Evolutionary conservation across 1,284 basidiomycete species (phyloP).

Genomic region (Austroboletus novae-zelandiae): DNA sequence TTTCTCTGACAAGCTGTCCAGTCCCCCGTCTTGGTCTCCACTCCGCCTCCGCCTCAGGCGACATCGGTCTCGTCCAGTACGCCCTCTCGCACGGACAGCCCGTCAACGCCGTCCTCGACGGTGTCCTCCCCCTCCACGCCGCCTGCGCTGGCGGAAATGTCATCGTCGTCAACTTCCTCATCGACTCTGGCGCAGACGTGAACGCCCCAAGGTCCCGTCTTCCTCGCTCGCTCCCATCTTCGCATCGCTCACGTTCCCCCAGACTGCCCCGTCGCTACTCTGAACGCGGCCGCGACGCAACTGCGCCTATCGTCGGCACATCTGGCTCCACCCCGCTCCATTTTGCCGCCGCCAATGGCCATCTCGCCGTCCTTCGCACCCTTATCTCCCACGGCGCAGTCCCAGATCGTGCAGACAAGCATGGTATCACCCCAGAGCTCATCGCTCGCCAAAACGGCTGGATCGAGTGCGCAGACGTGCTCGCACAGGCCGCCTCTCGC

Average conservation of each 20-base stretch:
- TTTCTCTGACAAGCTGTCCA: conserved; percentile 27
- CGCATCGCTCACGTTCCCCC: conserved; percentile 8
- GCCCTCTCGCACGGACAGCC: conserved; percentile 92
- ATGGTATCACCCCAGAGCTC: conserved; percentile 77
- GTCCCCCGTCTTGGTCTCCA: conserved; percentile 87
- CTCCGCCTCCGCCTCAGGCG: conserved; percentile 84
- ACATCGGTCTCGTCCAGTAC: conserved; percentile 84
- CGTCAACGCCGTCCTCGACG: conserved; percentile 89
- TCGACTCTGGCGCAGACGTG: conserved; percentile 90
- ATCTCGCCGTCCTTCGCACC: conserved; percentile 69
- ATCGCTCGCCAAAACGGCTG: conserved; percentile 69
- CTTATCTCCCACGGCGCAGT: conserved; percentile 81
- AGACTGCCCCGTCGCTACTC: conserved; percentile 80
- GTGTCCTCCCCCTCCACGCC: conserved; percentile 88
- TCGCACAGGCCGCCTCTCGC: conserved; percentile 32
- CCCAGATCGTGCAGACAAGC: conserved; percentile 79
- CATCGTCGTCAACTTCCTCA: conserved; percentile 79
- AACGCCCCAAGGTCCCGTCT: conserved; percentile 75
- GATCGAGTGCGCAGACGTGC: conserved; percentile 59
- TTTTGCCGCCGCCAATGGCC: conserved; percentile 91
- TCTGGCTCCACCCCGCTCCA: conserved; percentile 90
- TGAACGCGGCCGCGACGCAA: conserved; percentile 63
- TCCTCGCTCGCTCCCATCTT: background rate
- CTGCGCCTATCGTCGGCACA: conserved; percentile 72
- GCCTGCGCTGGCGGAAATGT: conserved; percentile 86